These are phyloP conservation scores for Penicillium capsulatum DNA, from an alignment of 2,329 filamentous ascomycete species.

Conservation along the genomic window DNA sequence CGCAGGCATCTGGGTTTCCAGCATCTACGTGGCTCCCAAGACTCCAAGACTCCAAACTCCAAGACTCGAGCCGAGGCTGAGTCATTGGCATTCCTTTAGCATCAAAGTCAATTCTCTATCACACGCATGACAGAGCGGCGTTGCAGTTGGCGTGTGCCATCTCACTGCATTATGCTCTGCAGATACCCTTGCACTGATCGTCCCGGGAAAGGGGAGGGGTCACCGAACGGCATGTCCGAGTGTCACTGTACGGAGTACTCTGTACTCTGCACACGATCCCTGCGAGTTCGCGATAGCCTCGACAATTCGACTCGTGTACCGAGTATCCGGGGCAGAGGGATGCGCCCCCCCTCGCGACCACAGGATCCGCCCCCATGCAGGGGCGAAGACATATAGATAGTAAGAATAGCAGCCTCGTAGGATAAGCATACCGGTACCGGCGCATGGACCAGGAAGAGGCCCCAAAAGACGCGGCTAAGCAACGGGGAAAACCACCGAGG, in stretches of 20 bases:
- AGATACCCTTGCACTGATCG: slow-evolving; percentile 9
- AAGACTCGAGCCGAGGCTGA: not conserved
- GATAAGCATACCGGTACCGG: slow-evolving; percentile 6
- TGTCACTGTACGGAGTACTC: slow-evolving; percentile 7
- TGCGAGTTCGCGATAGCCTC: too few relatives aligned
- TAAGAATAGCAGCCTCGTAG: not conserved
- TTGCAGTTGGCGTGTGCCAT: slow-evolving; percentile 15
- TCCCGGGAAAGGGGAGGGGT: slow-evolving; percentile 7
- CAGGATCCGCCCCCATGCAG: slow-evolving; percentile 20
- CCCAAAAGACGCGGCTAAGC: not conserved
- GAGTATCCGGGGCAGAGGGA: too few relatives aligned
- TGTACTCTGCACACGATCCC: too few relatives aligned
- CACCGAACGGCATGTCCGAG: slow-evolving; percentile 11
- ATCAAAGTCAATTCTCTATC: slow-evolving; percentile 1
- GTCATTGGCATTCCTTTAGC: not conserved
- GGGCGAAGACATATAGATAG: not conserved
- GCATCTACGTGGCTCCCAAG: not conserved
- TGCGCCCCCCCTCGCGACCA: too few relatives aligned
- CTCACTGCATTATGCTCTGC: slow-evolving; percentile 18
- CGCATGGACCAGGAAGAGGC: slow-evolving; percentile 4
- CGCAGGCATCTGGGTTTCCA: not conserved
- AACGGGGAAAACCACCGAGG: not conserved
- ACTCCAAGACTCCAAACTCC: not conserved
- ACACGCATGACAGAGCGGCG: slow-evolving; percentile 1
- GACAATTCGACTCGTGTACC: too few relatives aligned